Evolutionary conservation across 2,329 filamentous ascomycete genomes (phyloP).

Genomic region (Pseudocercospora vitis): DNA sequence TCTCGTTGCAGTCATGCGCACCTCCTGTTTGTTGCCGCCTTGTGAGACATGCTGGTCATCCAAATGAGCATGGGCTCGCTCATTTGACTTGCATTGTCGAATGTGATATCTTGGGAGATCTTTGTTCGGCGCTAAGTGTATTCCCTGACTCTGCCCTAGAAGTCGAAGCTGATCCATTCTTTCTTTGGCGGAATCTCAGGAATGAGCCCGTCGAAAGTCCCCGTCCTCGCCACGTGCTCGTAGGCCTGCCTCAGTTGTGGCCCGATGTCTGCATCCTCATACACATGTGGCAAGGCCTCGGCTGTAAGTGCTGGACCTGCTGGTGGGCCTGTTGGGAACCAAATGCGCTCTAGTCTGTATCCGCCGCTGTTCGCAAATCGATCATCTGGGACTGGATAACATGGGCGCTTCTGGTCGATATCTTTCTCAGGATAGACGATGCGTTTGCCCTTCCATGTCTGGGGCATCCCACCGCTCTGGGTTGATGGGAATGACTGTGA

Average conservation of each 20-base stretch:
- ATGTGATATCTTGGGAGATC: not conserved
- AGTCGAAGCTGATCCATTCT: slow-evolving; percentile 61
- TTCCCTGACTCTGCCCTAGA: slow-evolving; percentile 13
- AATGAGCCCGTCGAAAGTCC: slow-evolving; percentile 63
- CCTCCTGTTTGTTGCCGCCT: too few species aligned
- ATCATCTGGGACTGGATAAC: slow-evolving; percentile 11
- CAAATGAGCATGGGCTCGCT: too few species aligned
- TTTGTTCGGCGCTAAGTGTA: not conserved
- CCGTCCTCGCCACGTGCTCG: slow-evolving; percentile 62
- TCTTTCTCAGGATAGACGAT: slow-evolving; percentile 9
- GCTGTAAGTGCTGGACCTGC: slow-evolving; percentile 41
- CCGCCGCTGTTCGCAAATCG: not conserved
- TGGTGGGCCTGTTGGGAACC: slow-evolving; percentile 57
- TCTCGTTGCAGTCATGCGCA: too few species aligned
- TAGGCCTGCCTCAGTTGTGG: slow-evolving; percentile 60
- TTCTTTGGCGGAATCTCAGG: slow-evolving; percentile 75
- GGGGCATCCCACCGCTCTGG: not conserved
- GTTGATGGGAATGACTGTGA: not conserved
- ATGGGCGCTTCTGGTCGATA: slow-evolving; percentile 2
- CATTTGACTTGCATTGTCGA: too few species aligned
- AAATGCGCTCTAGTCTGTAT: slow-evolving; percentile 11
- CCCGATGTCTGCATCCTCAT: slow-evolving; percentile 56
- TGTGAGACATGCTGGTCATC: too few species aligned
- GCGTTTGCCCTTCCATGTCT: slow-evolving; percentile 10
- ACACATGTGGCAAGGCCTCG: slow-evolving; percentile 58